Base-by-base conservation (phyloP, 495 filamentous ascomycete genomes). In the Aspergillus olivimuriae region DNA sequence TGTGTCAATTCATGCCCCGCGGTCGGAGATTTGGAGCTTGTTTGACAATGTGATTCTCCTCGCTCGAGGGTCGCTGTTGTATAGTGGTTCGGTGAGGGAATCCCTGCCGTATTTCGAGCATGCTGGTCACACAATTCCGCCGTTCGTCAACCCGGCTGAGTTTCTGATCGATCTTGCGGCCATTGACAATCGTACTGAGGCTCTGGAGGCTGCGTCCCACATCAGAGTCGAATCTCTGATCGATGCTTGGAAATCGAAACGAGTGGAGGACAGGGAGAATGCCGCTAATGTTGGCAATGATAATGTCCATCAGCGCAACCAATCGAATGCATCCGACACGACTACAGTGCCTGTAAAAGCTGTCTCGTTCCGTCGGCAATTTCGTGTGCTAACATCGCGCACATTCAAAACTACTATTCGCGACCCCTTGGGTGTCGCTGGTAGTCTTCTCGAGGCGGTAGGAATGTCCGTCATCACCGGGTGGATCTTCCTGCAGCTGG, bases 11-110 rank as follows among this genome's bases (percentile, higher is more conserved):
- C 84, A 88, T 61, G 78, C 84, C 35, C 84, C 84, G 9, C 66
- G 84, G 24, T 85, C 82, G 1, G 84, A 87, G 55, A 86, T 87
- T 4, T 88, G 83, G 83, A 72, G 72, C 7, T 69, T 88, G 10
- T 84, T 87, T 51, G 84, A 89, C 53, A 70, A 75, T 34, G 68
- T 86, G 9, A 66, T 86, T 11, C 60, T 88, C 5, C 53, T 89
- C 17, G 76, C 80, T 11, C 68, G 66, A 44, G 84, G 84, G 15
- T 72, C 72, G 41, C 72, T 75, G 3, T 59, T 87, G n/a, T 88
- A 83, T 52, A 79, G 75, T 37, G 84, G 84, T 2, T 12, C 20
- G 18, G 30, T 31, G 19, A 23, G 31, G n/a, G 31, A 2, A 3
- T 81, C 73, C 26, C 43, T 84, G 9, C 53, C 69, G 0, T 78